Percentiles rank a stretch among this genome's conserved stretches.
These are phyloP conservation scores for Trypanosoma vivax DNA, from an alignment of 208 protist genomes.

Conservation along the genomic window DNA sequence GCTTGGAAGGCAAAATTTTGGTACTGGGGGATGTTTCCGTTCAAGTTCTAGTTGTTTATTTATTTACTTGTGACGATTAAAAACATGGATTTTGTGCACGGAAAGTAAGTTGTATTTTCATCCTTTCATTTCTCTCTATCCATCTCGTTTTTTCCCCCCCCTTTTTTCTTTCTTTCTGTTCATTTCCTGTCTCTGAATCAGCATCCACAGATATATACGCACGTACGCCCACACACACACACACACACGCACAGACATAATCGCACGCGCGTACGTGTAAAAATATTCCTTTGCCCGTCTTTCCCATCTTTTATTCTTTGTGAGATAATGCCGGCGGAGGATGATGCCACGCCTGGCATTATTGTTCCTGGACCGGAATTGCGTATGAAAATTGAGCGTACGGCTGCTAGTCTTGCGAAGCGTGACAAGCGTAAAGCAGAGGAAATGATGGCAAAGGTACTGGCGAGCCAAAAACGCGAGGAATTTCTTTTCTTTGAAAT, in stretches of 20 bases:
- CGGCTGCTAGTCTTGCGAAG: constrained; percentile 62
- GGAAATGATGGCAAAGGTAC: constrained; percentile 76
- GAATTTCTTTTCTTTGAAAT: constrained; percentile 75
- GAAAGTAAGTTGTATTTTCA: neutral
- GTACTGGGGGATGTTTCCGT: too few relatives aligned
- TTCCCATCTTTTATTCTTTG: neutral
- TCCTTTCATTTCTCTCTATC: neutral
- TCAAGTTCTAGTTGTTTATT: too few relatives aligned
- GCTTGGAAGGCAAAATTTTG: too few relatives aligned
- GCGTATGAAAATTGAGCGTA: constrained; percentile 60
- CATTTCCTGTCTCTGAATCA: neutral
- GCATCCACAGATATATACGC: neutral
- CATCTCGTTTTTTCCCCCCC: neutral
- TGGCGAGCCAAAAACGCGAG: constrained; percentile 63
- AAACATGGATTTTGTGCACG: neutral
- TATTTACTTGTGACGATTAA: neutral
- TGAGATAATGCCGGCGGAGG: constrained; percentile 24
- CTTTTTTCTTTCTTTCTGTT: neutral
- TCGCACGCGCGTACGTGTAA: too few relatives aligned
- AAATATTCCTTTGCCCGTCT: neutral
- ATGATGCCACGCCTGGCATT: constrained; percentile 54
- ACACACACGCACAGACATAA: too few relatives aligned
- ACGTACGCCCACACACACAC: too few relatives aligned
- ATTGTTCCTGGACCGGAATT: constrained; percentile 80
- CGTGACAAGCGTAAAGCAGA: constrained; percentile 70